These are phyloP conservation scores for Azolla pinnata DNA, from an alignment of 75 land plant genomes.

Conservation along the genomic window DNA sequence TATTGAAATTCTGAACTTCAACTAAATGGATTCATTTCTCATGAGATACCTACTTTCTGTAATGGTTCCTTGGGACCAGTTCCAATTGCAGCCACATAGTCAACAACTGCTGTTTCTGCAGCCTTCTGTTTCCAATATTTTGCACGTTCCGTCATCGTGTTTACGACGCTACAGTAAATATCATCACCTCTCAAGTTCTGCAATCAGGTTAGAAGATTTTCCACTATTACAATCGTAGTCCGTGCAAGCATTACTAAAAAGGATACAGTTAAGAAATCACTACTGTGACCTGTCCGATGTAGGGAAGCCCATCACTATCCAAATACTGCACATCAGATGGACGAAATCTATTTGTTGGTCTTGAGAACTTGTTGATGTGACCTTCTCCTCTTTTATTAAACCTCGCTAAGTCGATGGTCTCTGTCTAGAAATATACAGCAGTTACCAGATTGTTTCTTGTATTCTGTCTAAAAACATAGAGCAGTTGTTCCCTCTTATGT, in stretches of 20 bases:
- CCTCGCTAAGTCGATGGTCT: conserved; percentile 61
- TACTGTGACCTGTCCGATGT: conserved; percentile 94
- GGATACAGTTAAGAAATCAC: too few species aligned
- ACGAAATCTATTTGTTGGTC: conserved; percentile 2
- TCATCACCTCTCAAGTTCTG: conserved; percentile 60
- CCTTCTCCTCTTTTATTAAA: conserved; percentile 26
- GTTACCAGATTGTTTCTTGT: too few species aligned
- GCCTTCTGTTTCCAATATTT: conserved; percentile 43
- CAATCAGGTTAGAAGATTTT: too few species aligned
- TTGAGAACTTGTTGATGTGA: conserved; percentile 38
- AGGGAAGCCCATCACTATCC: conserved; percentile 88
- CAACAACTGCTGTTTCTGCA: conserved; percentile 69
- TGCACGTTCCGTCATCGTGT: conserved; percentile 41
- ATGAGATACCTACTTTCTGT: conserved; percentile 60
- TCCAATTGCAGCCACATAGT: conserved; percentile 75
- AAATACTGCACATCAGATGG: conserved; percentile 26
- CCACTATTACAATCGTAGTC: too few species aligned
- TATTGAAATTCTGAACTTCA: neutral
- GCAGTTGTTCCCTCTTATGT: too few species aligned
- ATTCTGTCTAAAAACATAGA: too few species aligned
- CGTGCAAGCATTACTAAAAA: conserved; percentile 5
- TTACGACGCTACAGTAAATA: conserved; percentile 49
- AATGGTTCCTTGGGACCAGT: conserved; percentile 38
- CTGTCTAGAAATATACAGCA: conserved; percentile 54
- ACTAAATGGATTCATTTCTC: too few species aligned